Percentiles rank a stretch among this genome's conserved stretches.
These are phyloP conservation scores for Stemphylium lycopersici DNA, from an alignment of 2,329 filamentous ascomycete genomes.

Conservation along the genomic window DNA sequence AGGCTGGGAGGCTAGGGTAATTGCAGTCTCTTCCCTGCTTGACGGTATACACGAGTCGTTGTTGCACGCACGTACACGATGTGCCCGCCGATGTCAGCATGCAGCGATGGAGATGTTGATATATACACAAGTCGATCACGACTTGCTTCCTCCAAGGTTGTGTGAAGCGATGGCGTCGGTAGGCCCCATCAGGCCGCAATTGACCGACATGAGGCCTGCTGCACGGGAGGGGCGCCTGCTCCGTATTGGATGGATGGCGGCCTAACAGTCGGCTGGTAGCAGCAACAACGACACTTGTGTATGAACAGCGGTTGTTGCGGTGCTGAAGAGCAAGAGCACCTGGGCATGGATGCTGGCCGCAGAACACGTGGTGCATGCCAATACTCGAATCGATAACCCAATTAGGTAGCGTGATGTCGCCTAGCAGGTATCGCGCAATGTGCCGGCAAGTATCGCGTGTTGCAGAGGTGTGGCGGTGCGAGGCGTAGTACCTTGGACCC, in stretches of 20 bases:
- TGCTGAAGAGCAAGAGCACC: neutral
- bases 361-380: neutral
- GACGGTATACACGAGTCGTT: neutral
- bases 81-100: neutral
- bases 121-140: neutral
- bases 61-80: neutral
- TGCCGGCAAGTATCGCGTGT: constrained; percentile 2
- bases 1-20: neutral
- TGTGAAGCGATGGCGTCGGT: neutral
- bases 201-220: constrained; percentile 7
- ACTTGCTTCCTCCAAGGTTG: neutral
- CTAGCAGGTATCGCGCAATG: no score
- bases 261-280: no score
- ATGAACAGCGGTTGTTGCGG: no score
- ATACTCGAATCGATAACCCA: no score
- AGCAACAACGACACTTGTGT: neutral
- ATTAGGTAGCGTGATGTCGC: no score
- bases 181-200: neutral
- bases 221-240: neutral
- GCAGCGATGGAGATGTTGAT: neutral
- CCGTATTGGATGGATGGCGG: neutral
- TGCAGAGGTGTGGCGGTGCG: constrained; percentile 6
- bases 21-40: no score
- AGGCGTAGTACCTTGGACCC: constrained; percentile 3
- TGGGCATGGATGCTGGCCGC: neutral